phyloP scores from a whole-genome alignment of 306 rosid species.

The Gleditsia sinensis region DNA sequence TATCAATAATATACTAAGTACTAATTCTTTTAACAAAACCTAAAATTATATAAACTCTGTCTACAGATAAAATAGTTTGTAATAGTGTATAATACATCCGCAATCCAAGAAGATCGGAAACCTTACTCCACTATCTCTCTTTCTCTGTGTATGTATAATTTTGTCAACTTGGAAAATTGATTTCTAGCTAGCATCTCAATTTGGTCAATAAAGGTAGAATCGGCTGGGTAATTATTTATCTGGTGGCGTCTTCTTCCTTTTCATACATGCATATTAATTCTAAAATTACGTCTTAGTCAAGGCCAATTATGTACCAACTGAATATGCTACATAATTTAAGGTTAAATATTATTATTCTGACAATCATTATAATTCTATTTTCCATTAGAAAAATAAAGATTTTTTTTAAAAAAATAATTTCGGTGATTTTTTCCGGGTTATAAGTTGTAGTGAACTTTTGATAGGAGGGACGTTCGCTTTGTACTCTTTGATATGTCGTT shows the following conservation, averaged over 20 bases:
- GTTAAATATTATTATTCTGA: too few relatives aligned
- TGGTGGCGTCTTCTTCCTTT: not conserved
- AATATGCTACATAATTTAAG: not conserved
- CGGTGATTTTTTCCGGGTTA: too few relatives aligned
- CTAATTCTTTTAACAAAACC: too few relatives aligned
- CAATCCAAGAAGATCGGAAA: not conserved
- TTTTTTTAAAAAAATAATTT: too few relatives aligned
- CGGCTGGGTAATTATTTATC: not conserved
- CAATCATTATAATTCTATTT: not conserved
- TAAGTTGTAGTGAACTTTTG: not conserved
- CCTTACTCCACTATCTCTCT: not conserved
- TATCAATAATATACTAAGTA: too few relatives aligned
- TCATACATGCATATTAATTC: not conserved
- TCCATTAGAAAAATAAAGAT: too few relatives aligned
- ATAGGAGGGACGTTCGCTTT: constrained; percentile 79
- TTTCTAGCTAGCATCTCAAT: not conserved
- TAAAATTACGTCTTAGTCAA: not conserved
- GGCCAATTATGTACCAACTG: not conserved
- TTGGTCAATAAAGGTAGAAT: not conserved
- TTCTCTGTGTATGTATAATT: not conserved
- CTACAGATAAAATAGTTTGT: not conserved
- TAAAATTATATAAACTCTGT: too few relatives aligned
- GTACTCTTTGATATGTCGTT: constrained; percentile 74
- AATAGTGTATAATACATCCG: not conserved
- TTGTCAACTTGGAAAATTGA: not conserved